Conservation (phyloP, 2,329 filamentous ascomycete species). For the Fusarium brachygibbosum region DNA sequence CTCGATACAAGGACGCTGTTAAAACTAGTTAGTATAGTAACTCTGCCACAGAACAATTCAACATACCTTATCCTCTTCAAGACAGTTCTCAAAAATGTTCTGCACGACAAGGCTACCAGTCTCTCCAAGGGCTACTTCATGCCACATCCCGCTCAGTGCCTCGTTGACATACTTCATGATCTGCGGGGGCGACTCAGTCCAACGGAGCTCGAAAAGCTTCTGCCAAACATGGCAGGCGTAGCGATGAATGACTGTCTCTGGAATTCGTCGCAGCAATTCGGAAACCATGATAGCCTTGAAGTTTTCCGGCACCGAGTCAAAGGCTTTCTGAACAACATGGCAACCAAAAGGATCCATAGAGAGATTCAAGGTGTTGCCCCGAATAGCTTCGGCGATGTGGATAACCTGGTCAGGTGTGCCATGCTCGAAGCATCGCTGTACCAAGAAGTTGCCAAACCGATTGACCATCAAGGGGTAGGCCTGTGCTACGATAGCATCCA, state of each 20-base stretch:
- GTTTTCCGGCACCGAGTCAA: conserved; percentile 96
- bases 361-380: conserved; percentile 91
- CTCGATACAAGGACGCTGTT: conserved; percentile 94
- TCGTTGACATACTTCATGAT: conserved; percentile 99
- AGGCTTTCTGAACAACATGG: conserved; percentile 98
- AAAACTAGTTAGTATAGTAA: conserved; percentile 32
- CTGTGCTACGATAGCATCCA: conserved; percentile 94
- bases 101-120: conserved; percentile 98
- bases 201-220: conserved; percentile 97
- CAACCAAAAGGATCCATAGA: conserved; percentile 99
- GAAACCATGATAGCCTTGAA: conserved; percentile 99
- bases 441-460: conserved; percentile 97
- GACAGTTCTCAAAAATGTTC: conserved; percentile 99
- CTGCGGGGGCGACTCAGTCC: conserved; percentile 93
- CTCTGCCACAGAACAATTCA: not conserved
- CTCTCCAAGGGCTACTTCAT: conserved; percentile 96
- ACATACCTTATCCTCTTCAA: conserved; percentile 95
- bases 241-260: conserved; percentile 97
- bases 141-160: conserved; percentile 95
- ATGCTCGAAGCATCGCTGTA: conserved; percentile 99
- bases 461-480: conserved; percentile 98
- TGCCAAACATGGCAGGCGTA: conserved; percentile 99
- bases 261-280: conserved; percentile 92
- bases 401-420: conserved; percentile 94
- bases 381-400: conserved; percentile 93